Percentiles rank a stretch among this genome's conserved stretches.
These are phyloP conservation scores for Cladophialophora chaetospira DNA, from an alignment of 2,329 filamentous ascomycete species.

Conservation along the genomic window DNA sequence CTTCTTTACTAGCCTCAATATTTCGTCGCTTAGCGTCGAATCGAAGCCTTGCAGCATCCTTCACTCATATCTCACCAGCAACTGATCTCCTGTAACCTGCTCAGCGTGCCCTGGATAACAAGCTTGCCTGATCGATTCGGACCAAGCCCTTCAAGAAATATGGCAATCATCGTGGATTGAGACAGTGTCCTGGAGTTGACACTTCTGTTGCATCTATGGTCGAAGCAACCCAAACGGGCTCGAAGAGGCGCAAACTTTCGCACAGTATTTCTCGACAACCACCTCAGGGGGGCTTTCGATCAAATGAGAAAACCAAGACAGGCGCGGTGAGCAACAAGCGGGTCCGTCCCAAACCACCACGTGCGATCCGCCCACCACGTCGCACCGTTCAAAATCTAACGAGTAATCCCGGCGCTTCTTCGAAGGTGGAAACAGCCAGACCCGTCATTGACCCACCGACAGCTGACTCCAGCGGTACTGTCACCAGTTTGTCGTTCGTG, in stretches of 20 bases:
- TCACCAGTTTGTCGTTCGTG: slow-evolving; percentile 1
- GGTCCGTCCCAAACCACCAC: slow-evolving; percentile 8
- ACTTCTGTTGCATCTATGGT: too few relatives aligned
- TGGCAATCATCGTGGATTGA: neutral
- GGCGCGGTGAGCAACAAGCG: neutral
- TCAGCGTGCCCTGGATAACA: too few relatives aligned
- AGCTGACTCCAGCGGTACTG: neutral
- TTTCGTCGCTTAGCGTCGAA: neutral
- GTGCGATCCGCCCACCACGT: neutral
- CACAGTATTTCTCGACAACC: neutral
- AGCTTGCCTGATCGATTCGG: too few relatives aligned
- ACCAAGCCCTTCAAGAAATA: too few relatives aligned
- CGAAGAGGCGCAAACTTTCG: slow-evolving; percentile 18
- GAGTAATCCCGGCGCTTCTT: too few relatives aligned
- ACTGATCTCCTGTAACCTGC: too few relatives aligned
- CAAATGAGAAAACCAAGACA: neutral
- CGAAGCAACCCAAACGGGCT: neutral
- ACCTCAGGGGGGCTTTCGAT: too few relatives aligned
- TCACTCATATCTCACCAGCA: too few relatives aligned
- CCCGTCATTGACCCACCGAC: neutral
- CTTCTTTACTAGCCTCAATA: neutral
- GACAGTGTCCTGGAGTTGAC: too few relatives aligned
- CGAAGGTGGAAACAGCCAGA: too few relatives aligned
- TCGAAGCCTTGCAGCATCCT: neutral
- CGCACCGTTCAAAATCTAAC: too few relatives aligned